These are phyloP conservation scores for Ceratocystis albifundus DNA, from an alignment of 2,329 filamentous ascomycete species.

Conservation along the genomic window DNA sequence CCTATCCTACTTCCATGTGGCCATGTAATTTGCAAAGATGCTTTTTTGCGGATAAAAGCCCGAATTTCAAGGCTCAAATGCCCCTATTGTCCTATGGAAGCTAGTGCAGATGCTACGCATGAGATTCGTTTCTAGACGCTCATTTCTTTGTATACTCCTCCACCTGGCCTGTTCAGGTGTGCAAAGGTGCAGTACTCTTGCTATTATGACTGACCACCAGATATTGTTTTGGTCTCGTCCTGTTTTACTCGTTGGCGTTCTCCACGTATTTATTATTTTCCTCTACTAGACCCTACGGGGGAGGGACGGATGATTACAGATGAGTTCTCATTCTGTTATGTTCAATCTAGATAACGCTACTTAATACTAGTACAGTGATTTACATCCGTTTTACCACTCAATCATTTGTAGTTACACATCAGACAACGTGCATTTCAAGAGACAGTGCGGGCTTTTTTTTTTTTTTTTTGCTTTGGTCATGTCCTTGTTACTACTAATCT, in stretches of 20 bases:
- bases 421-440: background rate
- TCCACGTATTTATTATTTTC: background rate
- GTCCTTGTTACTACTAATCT: no score
- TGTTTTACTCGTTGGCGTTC: background rate
- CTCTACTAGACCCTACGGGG: background rate
- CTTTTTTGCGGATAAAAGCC: conserved; percentile 67
- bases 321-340: background rate
- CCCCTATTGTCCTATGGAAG: conserved; percentile 86
- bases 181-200: background rate
- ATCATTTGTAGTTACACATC: background rate
- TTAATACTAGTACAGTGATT: background rate
- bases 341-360: background rate
- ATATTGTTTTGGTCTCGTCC: background rate
- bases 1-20: conserved; percentile 96
- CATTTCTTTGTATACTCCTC: background rate
- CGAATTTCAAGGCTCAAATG: conserved; percentile 71
- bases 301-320: background rate
- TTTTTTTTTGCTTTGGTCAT: background rate
- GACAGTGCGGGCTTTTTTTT: background rate
- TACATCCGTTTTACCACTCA: background rate
- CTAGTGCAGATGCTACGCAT: conserved; percentile 61
- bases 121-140: conserved; percentile 51
- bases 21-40: conserved; percentile 83
- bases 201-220: conserved; percentile 5
- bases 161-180: background rate